These are phyloP conservation scores for Schoenoplectus triqueter DNA, from an alignment of 202 grass and related monocot genomes.

Conservation along the genomic window DNA sequence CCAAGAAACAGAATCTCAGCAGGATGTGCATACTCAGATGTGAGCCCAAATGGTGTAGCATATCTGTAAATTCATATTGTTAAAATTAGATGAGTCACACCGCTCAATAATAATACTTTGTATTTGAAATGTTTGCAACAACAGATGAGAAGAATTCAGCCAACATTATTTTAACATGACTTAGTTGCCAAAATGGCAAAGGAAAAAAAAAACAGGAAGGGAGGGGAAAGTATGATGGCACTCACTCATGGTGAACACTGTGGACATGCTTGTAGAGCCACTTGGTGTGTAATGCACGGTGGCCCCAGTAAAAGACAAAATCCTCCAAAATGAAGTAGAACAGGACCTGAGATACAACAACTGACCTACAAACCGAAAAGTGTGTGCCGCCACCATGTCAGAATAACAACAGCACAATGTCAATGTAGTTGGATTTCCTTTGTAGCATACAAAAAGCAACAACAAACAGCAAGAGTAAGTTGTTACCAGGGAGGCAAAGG, in stretches of 20 bases:
- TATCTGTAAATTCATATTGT: conserved; percentile 51
- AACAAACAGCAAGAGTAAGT: conserved; percentile 26
- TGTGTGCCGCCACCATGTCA: neutral
- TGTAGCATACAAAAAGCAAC: neutral
- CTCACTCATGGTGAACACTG: conserved; percentile 86
- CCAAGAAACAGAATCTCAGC: conserved; percentile 89
- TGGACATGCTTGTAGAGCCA: conserved; percentile 97
- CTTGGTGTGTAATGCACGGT: conserved; percentile 84
- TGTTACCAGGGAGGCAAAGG: conserved; percentile 87
- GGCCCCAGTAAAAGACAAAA: conserved; percentile 96
- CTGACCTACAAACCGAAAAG: conserved; percentile 51
- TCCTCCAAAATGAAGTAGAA: conserved; percentile 95
- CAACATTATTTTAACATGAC: neutral
- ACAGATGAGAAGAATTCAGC: conserved; percentile 4
- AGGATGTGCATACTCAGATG: conserved; percentile 92
- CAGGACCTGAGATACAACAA: conserved; percentile 73
- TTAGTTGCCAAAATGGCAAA: conserved; percentile 20
- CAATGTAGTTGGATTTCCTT: neutral
- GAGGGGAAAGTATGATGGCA: neutral
- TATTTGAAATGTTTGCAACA: conserved; percentile 4
- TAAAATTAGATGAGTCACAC: too few species aligned
- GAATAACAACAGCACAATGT: neutral
- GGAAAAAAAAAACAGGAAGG: neutral
- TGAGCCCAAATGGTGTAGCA: conserved; percentile 85
- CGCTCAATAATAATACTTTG: neutral